These are phyloP conservation scores for Talaromyces thailandensis DNA, from an alignment of 495 filamentous ascomycete genomes.

Conservation along the genomic window DNA sequence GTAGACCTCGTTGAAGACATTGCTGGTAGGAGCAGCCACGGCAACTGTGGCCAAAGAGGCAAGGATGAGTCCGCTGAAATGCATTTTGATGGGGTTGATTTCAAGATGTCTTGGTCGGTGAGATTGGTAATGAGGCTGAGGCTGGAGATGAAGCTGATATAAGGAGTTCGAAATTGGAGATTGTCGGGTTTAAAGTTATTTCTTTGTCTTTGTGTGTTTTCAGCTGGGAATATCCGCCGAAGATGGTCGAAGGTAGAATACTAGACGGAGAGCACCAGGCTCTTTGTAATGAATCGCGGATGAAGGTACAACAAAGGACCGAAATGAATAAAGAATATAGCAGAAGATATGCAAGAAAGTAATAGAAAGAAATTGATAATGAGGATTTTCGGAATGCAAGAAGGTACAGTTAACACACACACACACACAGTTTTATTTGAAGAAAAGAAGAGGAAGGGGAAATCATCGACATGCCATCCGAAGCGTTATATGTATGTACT, in stretches of 20 bases:
- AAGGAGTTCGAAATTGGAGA: not conserved
- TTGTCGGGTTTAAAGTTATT: not conserved
- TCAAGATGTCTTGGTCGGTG: not conserved
- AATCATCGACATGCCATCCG: not conserved
- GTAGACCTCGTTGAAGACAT: slow-evolving; percentile 24
- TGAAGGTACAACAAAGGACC: not conserved
- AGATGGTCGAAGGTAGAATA: not conserved
- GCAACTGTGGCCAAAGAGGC: slow-evolving; percentile 19
- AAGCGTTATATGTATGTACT: not conserved
- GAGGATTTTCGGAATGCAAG: not conserved
- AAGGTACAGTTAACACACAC: not conserved
- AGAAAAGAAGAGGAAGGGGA: not conserved
- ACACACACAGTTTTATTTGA: not conserved
- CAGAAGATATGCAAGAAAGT: not conserved
- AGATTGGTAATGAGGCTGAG: not conserved
- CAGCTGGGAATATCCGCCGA: not conserved
- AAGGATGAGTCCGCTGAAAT: not conserved
- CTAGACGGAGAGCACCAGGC: not conserved
- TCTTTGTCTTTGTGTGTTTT: not conserved
- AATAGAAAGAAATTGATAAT: slow-evolving; percentile 6
- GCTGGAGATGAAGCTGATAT: not conserved
- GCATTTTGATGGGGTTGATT: not conserved
- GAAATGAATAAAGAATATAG: not conserved
- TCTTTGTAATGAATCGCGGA: not conserved
- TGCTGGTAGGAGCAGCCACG: slow-evolving; percentile 24